Conservation (phyloP, 2,329 filamentous ascomycete species). For the Cladophialophora bantiana region DNA sequence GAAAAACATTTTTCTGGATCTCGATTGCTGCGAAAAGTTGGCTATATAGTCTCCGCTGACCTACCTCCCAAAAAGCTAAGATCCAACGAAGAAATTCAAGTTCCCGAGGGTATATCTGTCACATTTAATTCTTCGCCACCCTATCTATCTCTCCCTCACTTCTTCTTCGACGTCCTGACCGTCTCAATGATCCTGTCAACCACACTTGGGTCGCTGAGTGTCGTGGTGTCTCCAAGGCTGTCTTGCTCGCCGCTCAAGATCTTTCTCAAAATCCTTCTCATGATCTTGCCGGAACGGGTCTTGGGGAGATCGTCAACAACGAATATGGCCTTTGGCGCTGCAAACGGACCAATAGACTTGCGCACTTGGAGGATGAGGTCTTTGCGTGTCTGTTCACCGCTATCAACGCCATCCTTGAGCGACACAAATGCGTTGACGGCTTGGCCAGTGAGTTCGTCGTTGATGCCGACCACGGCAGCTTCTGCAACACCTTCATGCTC, state of each 20-base stretch:
- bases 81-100: background rate
- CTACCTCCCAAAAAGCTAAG: background rate
- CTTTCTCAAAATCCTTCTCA: constrained; percentile 96
- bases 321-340: constrained; percentile 91
- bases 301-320: constrained; percentile 94
- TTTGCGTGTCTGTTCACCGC: constrained; percentile 82
- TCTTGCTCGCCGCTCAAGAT: constrained; percentile 97
- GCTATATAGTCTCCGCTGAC: background rate
- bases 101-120: constrained; percentile 5
- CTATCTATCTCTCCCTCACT: constrained; percentile 40
- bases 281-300: constrained; percentile 98
- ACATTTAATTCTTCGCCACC: background rate
- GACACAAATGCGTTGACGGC: constrained; percentile 96
- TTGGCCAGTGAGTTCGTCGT: constrained; percentile 94
- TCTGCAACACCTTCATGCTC: constrained; percentile 91
- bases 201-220: constrained; percentile 85
- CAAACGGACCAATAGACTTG: constrained; percentile 97
- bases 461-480: constrained; percentile 90
- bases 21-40: background rate
- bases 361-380: constrained; percentile 93
- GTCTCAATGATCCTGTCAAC: constrained; percentile 87
- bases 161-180: constrained; percentile 66
- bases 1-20: background rate
- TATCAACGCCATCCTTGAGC: constrained; percentile 82
- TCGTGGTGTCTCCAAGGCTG: constrained; percentile 90